Conservation (phyloP, 768 basidiomycete species). For the Russula compacta region DNA sequence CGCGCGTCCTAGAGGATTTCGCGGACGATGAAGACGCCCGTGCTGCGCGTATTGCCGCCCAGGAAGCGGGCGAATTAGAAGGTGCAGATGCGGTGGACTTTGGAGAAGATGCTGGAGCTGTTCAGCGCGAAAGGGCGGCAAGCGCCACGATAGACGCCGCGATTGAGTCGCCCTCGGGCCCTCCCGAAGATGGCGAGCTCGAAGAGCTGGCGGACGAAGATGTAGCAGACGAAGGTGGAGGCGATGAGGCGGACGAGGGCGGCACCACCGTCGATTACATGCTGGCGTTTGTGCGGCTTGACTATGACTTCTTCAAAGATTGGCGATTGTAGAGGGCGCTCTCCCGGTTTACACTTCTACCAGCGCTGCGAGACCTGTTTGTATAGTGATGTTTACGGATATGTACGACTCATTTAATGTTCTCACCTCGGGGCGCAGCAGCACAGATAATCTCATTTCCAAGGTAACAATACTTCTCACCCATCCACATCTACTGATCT, state of each 20-base stretch:
- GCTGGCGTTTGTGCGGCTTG: constrained; percentile 53
- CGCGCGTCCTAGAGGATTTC: constrained; percentile 70
- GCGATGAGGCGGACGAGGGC: constrained; percentile 40
- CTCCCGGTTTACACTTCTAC: not conserved
- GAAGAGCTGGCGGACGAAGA: constrained; percentile 22
- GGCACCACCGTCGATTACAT: constrained; percentile 82
- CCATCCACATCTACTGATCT: not conserved
- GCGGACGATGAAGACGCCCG: constrained; percentile 84
- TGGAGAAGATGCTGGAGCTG: constrained; percentile 33
- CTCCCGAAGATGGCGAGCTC: constrained; percentile 7
- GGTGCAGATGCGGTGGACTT: constrained; percentile 81
- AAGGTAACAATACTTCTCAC: not conserved
- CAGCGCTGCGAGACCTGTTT: not conserved
- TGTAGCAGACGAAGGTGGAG: constrained; percentile 28
- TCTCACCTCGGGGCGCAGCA: too few relatives aligned
- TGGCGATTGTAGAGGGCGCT: constrained; percentile 45
- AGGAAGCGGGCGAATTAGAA: constrained; percentile 61
- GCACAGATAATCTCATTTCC: too few relatives aligned
- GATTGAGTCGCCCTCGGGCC: not conserved
- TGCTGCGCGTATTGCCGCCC: constrained; percentile 69
- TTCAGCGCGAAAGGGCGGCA: constrained; percentile 7
- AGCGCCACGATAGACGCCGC: constrained; percentile 15
- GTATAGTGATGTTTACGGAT: not conserved
- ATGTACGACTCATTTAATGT: not conserved
- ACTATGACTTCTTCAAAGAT: constrained; percentile 63